A percentile compares a stretch with the other conserved stretches of the same genome.
These are phyloP conservation scores for Trypanosoma cruzi DNA, from an alignment of 208 protist species.

Conservation along the genomic window DNA sequence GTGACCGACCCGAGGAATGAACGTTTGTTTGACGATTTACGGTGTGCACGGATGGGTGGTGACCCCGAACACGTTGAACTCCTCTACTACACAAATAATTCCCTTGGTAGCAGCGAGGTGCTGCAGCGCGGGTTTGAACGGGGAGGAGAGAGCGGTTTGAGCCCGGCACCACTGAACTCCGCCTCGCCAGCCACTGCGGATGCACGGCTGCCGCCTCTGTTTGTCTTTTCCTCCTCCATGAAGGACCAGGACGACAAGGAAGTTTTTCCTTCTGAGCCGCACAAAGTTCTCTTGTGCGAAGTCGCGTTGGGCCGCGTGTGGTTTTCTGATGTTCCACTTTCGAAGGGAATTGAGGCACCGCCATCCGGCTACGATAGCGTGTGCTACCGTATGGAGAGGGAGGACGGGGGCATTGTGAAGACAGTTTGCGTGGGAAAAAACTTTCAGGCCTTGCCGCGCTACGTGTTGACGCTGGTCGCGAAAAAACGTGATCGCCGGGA, in stretches of 20 bases:
- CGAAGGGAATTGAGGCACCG: not conserved
- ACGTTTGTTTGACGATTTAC: constrained; percentile 39
- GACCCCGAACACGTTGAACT: constrained; percentile 47
- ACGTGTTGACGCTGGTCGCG: constrained; percentile 49
- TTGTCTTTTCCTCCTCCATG: constrained; percentile 70
- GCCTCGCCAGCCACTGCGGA: not conserved
- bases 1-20: constrained; percentile 41
- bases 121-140: constrained; percentile 55
- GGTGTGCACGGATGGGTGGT: constrained; percentile 6
- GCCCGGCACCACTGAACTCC: not conserved
- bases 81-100: constrained; percentile 85
- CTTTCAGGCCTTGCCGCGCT: constrained; percentile 73
- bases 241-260: constrained; percentile 37
- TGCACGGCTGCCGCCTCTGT: constrained; percentile 26
- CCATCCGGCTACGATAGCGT: constrained; percentile 55
- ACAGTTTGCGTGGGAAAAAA: constrained; percentile 50
- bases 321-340: constrained; percentile 35
- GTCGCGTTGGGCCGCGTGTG: constrained; percentile 51
- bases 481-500: constrained; percentile 2
- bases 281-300: constrained; percentile 75
- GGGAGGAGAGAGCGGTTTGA: not conserved
- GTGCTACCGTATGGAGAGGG: constrained; percentile 29
- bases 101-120: constrained; percentile 42
- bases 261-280: constrained; percentile 15
- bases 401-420: constrained; percentile 14